Evolutionary conservation across 1,139 yeast species (phyloP), one percentile per base, ranked within the genome.

Genomic region (Blastobotrys malaysiensis): DNA sequence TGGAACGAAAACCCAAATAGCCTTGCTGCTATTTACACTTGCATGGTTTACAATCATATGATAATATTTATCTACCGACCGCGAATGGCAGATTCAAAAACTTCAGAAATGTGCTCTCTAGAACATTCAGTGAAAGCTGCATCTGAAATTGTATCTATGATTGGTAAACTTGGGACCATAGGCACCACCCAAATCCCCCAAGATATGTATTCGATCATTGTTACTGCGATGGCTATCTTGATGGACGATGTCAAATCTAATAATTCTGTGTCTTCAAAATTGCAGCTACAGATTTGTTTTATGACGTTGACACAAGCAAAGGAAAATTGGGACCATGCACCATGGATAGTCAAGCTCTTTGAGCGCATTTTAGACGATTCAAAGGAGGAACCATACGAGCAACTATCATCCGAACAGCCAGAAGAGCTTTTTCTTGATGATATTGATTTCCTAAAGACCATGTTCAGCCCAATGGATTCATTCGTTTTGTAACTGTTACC

Each of bases 241-340:
- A 46, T 46, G 36, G 24, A 26, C n/a, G 48, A 46, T 24, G 39
- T 26, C 5, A 16, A 24, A 18, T 21, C 48, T 3, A 46, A 46
- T 16, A 14, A 13, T 5, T 11, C 48, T 3, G 48, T 20, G 9
- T 14, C 39, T 31, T 31, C 39, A 6, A 31, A 31, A 16, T 16
- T 31, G 39, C 39, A 31, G 16, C 39, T 31, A 3, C 39, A 31
- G 16, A 46, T 46, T 1, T 46, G 49, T 31, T 16, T 46, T 9
- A 27, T 46, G 22, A 46, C 31, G 7, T 18, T 46, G 3, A 46
- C 16, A 14, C 49, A 46, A 9, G 49, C 49, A 2, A 31, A 11
- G 9, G 49, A 46, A 18, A 31, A 20, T 11, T 46, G 49, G 49
- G 49, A 46, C n/a, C 49, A 46, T 11, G 49, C 49, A 2, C 20